A percentile compares a stretch with the other conserved stretches of the same genome.
These are phyloP conservation scores for Eimeria necatrix DNA, from an alignment of 169 alveolate species.

Conservation along the genomic window DNA sequence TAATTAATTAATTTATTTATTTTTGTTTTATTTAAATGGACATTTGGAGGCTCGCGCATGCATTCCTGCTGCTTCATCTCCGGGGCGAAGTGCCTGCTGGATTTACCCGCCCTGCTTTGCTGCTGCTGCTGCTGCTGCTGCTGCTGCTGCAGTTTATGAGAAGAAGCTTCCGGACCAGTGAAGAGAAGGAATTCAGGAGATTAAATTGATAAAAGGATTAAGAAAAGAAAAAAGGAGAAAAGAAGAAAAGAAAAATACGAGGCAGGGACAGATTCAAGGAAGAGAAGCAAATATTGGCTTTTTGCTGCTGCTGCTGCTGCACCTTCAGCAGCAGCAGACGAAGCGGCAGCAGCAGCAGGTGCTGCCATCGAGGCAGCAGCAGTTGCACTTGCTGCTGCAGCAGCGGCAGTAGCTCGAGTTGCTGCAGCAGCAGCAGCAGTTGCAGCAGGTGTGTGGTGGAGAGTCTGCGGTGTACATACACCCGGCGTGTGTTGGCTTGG, in stretches of 20 bases:
- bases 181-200: neutral
- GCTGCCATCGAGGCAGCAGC: neutral
- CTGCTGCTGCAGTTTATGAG: slow-evolving; percentile 29
- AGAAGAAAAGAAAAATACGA: neutral
- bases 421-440: no score
- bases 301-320: neutral
- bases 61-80: no score
- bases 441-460: no score
- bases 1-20: neutral
- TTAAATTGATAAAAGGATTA: no score
- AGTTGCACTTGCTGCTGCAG: neutral
- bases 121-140: slow-evolving; percentile 1
- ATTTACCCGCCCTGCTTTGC: neutral
- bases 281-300: no score
- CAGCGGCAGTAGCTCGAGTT: neutral
- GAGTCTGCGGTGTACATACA: no score
- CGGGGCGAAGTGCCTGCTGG: no score
- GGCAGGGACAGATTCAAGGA: neutral
- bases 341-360: neutral
- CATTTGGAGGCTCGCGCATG: no score
- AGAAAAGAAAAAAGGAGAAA: neutral
- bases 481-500: no score
- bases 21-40: neutral
- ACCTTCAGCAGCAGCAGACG: neutral
- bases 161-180: slow-evolving; percentile 23